Evolutionary conservation across 2,329 filamentous ascomycete species (phyloP), one percentile per base, ranked within the genome.

Genomic region (Claviceps pusilla): DNA sequence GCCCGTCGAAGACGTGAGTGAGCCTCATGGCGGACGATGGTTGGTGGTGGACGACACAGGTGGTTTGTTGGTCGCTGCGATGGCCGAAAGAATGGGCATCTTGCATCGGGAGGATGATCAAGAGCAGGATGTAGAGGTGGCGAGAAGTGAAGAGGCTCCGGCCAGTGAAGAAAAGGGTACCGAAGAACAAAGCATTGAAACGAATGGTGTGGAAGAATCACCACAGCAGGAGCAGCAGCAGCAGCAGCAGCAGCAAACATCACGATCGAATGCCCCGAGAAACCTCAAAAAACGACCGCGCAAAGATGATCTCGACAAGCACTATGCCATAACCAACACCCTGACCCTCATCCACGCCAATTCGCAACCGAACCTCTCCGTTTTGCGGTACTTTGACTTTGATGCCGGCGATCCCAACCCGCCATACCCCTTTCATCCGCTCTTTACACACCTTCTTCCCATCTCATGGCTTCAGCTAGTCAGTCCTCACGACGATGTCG

Each of bases 381-480:
- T 93, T 50, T 78, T 98, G 24, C 87, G 87, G 66, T 94, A 95
- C 74, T 97, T 95, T 71, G 82, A 82, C 67, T 97, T 84, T 71
- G 89, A 95, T 69, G 73, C 77, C 60, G 78, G 79, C 56, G 81
- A 80, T 57, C 81, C 83, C 47, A 77, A 76, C 59, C 78, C 69
- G 11, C 75, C 62, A 48, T 67, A 75, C 53, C 74, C 78, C 14
- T 74, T 81, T 29, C 93, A 97, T 65, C 91, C 93, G 0, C 80
- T 98, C 11, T 79, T 85, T 67, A 84, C 79, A 16, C 84, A 93
- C 65, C 80, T 98, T 52, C 84, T 91, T 62, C 81, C 85, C 5
- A 74, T 97, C 35, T 91, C 88, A 33, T 98, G 91, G 90, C 79
- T 98, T 2, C 91, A 97, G 69, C 80, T 98, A 5, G 72, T 96